Evolutionary conservation across 495 filamentous ascomycete species (phyloP).

Genomic region (Hapsidospora chrysogenum): DNA sequence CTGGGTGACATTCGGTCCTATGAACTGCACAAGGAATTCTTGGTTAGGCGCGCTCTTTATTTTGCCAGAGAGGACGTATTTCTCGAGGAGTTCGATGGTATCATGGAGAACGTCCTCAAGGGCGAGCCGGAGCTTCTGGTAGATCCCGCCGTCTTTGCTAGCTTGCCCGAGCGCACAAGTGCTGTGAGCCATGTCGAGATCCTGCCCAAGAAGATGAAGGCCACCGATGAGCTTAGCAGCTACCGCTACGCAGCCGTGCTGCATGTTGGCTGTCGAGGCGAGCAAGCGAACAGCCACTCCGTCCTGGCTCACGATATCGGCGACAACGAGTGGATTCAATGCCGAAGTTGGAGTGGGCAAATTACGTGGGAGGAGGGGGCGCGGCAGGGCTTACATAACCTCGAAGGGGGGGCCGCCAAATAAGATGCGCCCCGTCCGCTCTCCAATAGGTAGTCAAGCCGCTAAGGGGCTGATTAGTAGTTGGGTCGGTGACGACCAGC

Average conservation of each 20-base stretch:
- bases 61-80: not conserved
- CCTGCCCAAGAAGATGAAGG: constrained; percentile 8
- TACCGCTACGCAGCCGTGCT: constrained; percentile 9
- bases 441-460: no score
- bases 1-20: constrained; percentile 9
- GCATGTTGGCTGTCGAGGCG: constrained; percentile 1
- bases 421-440: no score
- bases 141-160: constrained; percentile 5
- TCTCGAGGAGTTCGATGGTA: not conserved
- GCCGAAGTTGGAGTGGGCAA: no score
- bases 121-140: constrained; percentile 5
- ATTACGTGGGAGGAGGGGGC: no score
- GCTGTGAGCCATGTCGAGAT: constrained; percentile 7
- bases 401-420: no score
- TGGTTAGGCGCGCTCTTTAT: constrained; percentile 2
- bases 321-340: no score
- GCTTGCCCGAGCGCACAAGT: constrained; percentile 1
- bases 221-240: constrained; percentile 8
- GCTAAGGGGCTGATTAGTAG: no score
- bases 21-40: constrained; percentile 6
- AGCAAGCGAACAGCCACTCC: no score
- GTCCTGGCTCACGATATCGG: no score
- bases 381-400: no score
- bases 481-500: constrained; percentile 23
- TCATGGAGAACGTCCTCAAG: constrained; percentile 1